Percentiles rank a stretch among this genome's conserved stretches.
phyloP scores from a whole-genome alignment of 1,139 yeast genomes.

The Pichia sp. region DNA sequence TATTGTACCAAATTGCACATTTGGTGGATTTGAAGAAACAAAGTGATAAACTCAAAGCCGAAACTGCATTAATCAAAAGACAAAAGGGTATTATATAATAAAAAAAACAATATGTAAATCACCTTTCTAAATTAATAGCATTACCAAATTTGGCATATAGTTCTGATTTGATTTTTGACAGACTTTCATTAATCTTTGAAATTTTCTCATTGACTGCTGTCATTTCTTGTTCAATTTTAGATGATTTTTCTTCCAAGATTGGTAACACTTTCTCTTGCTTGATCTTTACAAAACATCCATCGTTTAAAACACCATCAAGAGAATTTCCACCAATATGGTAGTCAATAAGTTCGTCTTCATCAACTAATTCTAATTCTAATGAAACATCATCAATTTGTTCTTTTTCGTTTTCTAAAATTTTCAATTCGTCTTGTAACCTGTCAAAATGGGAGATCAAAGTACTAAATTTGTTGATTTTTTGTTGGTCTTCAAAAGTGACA shows the following conservation, averaged over 20 bases:
- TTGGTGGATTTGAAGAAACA: slow-evolving; percentile 81
- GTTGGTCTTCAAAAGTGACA: slow-evolving; percentile 86
- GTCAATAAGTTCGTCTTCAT: slow-evolving; percentile 59
- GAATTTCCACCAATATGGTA: slow-evolving; percentile 54
- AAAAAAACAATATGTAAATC: neutral
- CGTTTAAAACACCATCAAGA: slow-evolving; percentile 11
- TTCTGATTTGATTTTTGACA: slow-evolving; percentile 56
- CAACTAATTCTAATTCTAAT: slow-evolving; percentile 78
- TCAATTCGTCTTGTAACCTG: slow-evolving; percentile 41
- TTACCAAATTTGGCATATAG: slow-evolving; percentile 86
- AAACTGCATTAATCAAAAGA: slow-evolving; percentile 50
- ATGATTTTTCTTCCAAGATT: slow-evolving; percentile 55
- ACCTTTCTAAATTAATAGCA: slow-evolving; percentile 74
- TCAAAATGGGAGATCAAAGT: slow-evolving; percentile 68
- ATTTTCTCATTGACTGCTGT: slow-evolving; percentile 38
- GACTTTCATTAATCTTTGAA: slow-evolving; percentile 40
- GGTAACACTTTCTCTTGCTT: slow-evolving; percentile 58
- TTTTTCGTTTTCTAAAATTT: slow-evolving; percentile 54
- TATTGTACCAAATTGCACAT: slow-evolving; percentile 63
- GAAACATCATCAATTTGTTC: slow-evolving; percentile 85
- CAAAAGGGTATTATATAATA: slow-evolving; percentile 19
- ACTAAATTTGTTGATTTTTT: slow-evolving; percentile 80
- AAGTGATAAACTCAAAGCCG: slow-evolving; percentile 80
- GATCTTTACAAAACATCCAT: slow-evolving; percentile 49
- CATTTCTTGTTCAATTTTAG: slow-evolving; percentile 42